Base-by-base conservation (phyloP, 2,329 filamentous ascomycete genomes). In the Nothopassalora personata region DNA sequence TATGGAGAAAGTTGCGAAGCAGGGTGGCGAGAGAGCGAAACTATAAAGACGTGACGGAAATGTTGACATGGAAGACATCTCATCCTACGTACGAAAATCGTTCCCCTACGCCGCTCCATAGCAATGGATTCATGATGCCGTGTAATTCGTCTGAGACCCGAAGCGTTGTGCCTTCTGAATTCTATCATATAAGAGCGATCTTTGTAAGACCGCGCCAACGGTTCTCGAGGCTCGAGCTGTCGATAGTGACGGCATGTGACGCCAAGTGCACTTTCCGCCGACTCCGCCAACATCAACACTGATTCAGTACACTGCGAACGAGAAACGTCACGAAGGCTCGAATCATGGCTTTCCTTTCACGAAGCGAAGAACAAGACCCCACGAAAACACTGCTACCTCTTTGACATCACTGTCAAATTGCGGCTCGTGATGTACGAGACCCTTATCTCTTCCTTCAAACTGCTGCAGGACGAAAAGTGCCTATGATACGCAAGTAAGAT, bases 1-100 rank as follows among this genome's bases (percentile, higher is more conserved):
- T 54, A 46, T 60, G 39, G 59, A 60, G 34, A n/a, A 39, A 4
- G 45, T 57, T n/a, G 43, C 19, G 46, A 34, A 30, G 53, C 23
- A 45, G 48, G 33, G 46, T 27, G 34, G 28, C 28, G 11, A 7
- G 50, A 47, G 23, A 39, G 43, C 54, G 34, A 60, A 54, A 30
- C 28, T 60, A 30, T 60, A 31, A 60, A 9, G 27, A n/a, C n/a
- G n/a, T n/a, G n/a, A n/a, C n/a, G n/a, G n/a, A n/a, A n/a, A n/a
- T n/a, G n/a, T n/a, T n/a, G n/a, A n/a, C n/a, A n/a, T n/a, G n/a
- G n/a, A n/a, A 23, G 46, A 33, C 31, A 33, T 6, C 31, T 6
- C 31, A 5, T 15, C 43, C 5, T 46, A 13, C 43, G 19, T 7
- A 46, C 19, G 19, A 13, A 43, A 43, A n/a, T 13, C 3, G n/a